phyloP scores from a whole-genome alignment of 176 grass and related monocot species.

The Elymus sibiricus region DNA sequence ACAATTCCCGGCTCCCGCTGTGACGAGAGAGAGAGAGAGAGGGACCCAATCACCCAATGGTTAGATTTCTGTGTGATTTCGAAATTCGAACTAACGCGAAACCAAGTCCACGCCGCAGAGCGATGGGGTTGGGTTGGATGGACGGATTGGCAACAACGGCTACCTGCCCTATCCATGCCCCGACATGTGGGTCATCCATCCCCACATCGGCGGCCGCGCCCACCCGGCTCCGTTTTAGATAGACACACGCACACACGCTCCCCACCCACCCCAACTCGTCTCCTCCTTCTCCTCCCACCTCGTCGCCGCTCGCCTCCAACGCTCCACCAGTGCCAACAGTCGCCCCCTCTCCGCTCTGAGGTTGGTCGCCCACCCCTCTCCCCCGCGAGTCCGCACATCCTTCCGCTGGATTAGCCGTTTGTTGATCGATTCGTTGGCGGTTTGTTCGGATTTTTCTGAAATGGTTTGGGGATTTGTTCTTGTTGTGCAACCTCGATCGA shows the following conservation, averaged over 20 bases:
- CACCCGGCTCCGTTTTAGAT: slow-evolving; percentile 32
- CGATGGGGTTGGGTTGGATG: not conserved
- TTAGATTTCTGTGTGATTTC: not conserved
- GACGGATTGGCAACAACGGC: not conserved
- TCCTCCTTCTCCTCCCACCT: not conserved
- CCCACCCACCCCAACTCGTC: not conserved
- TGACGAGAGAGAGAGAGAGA: no score
- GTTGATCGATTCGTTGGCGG: not conserved
- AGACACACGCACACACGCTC: not conserved
- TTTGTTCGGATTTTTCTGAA: not conserved
- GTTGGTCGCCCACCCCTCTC: not conserved
- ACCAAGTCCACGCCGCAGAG: not conserved
- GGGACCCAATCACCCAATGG: no score
- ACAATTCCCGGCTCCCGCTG: no score
- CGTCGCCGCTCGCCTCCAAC: not conserved
- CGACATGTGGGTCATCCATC: slow-evolving; percentile 31
- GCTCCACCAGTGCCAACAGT: not conserved
- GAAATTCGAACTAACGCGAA: not conserved
- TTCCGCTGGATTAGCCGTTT: not conserved
- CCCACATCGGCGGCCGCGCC: not conserved
- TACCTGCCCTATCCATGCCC: not conserved
- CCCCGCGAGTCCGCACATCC: not conserved
- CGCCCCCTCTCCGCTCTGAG: not conserved
- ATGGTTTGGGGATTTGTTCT: not conserved
- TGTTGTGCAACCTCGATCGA: slow-evolving; percentile 31